Evolutionary conservation across 2,329 filamentous ascomycete species (phyloP), one percentile per base, ranked within the genome.

Genomic region (Aureobasidium melanogenum): DNA sequence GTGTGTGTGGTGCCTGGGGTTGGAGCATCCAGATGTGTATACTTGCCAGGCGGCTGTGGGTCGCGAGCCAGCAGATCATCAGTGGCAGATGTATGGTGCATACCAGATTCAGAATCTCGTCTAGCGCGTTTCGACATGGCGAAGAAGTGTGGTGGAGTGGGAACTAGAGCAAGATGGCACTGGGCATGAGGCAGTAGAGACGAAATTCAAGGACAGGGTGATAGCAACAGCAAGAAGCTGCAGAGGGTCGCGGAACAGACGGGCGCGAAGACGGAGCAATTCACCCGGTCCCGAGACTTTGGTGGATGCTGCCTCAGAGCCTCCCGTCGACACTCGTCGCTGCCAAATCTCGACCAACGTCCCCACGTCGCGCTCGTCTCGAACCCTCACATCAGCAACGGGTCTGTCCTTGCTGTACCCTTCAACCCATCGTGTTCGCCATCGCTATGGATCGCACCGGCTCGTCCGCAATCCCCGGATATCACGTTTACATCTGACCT

Each of bases 121-220:
- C 82, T 77, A 73, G 79, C 78, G 71, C 84, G 84, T 74, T 87
- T 87, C 67, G 77, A 77, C 84, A 86, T 87, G 38, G 39, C 7
- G 32, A 10, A 52, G 48, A 28, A 24, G n/a, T 38, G 48, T 26
- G 15, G 48, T 52, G 22, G 34, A 5, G 14, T 28, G 28, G 3
- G 19, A 5, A 32, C 2, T 26, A 14, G 48, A 22, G 19, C 5
- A 6, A 24, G 26, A 30, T 32, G 6, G 30, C 9, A 10, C 5
- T 6, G 28, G 19, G 28, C 28, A 50, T 12, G 30, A 38, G 3
- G 15, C 14, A n/a, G 28, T 51, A 24, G 12, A 17, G 22, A 22
- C 15, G 10, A 2, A 26, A 26, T 15, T 1, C 14, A 26, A 10
- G 14, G 32, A 26, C 48, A 51, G 48, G 48, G 48, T 51, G 30